Base-by-base conservation (phyloP, 2,329 filamentous ascomycete genomes). In the Mollisiaceae sp. region DNA sequence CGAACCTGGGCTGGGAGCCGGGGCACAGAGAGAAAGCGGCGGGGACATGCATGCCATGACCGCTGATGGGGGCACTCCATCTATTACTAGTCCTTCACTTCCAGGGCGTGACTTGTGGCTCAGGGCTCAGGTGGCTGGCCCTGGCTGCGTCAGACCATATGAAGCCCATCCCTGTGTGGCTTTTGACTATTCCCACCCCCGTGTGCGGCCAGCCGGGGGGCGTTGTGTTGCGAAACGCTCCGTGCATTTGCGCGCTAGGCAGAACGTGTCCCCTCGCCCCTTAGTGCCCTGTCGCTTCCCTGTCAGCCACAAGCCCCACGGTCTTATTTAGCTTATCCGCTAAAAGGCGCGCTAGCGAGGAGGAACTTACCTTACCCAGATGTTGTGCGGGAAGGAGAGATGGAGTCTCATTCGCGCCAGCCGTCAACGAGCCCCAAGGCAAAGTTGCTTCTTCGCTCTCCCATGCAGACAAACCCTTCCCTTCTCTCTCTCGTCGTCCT, bases 401-500 rank as follows among this genome's bases (percentile, higher is more conserved):
- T 50, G 45, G 45, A 50, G n/a, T 50, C 20, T 24, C n/a, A 50
- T 50, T 50, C 45, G 45, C 20, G 45, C 45, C 45, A 18, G 45
- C n/a, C 45, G 45, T 50, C 15, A 24, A 50, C 45, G 45, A 50
- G 45, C 45, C 45, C 45, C 45, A 50, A 24, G 45, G 50, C 24
- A 2, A n/a, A 18, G 24, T 35, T 54, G 22, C 50, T 57, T 39
- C 35, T 57, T 39, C n/a, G n/a, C n/a, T n/a, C n/a, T n/a, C 27
- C 55, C 32, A 38, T 57, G 32, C 32, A n/a, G 27, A 57, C 32
- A 38, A 32, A 35, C 38, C 45, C 27, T 60, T 60, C 59, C 15
- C 39, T 27, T 50, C 59, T 24, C 39, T 20, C 38, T 60, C 8
- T 36, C 58, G 35, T 59, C 58, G 22, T 52, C 35, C 38, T 60